These are phyloP conservation scores for Klebsormidium nitens DNA, from an alignment of 139 green algal genomes.

Conservation along the genomic window DNA sequence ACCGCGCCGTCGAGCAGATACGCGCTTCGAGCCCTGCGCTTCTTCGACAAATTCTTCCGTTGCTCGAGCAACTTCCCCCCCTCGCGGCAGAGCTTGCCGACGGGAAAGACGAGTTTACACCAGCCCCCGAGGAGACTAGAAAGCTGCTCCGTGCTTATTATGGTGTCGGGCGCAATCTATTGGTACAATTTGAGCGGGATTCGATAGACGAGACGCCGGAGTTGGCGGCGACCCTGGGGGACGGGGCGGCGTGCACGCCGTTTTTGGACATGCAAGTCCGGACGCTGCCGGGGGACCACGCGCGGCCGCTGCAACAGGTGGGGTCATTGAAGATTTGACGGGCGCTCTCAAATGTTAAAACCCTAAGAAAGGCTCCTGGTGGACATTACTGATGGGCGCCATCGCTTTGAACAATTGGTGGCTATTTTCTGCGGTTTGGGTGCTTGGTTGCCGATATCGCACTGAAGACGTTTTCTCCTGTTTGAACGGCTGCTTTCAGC, in stretches of 20 bases:
- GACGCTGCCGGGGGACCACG: constrained; percentile 73
- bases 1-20: constrained; percentile 37
- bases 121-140: constrained; percentile 63
- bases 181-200: constrained; percentile 83
- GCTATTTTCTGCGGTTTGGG: neutral
- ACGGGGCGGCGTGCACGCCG: neutral
- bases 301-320: constrained; percentile 70
- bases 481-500: neutral
- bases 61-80: constrained; percentile 82
- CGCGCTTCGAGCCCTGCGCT: constrained; percentile 52
- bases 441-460: neutral
- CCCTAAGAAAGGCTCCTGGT: neutral
- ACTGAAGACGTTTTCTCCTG: neutral
- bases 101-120: constrained; percentile 72
- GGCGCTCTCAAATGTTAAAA: no score
- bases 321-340: no score
- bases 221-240: constrained; percentile 61
- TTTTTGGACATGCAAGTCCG: constrained; percentile 66
- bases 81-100: constrained; percentile 76
- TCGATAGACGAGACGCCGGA: constrained; percentile 77
- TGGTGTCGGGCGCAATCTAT: constrained; percentile 69
- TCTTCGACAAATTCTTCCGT: constrained; percentile 67
- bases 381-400: neutral
- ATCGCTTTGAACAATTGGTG: neutral
- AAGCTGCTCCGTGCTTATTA: constrained; percentile 54